Evolutionary conservation across 1,284 basidiomycete genomes (phyloP).

Genomic region (Puccinia hordei): DNA sequence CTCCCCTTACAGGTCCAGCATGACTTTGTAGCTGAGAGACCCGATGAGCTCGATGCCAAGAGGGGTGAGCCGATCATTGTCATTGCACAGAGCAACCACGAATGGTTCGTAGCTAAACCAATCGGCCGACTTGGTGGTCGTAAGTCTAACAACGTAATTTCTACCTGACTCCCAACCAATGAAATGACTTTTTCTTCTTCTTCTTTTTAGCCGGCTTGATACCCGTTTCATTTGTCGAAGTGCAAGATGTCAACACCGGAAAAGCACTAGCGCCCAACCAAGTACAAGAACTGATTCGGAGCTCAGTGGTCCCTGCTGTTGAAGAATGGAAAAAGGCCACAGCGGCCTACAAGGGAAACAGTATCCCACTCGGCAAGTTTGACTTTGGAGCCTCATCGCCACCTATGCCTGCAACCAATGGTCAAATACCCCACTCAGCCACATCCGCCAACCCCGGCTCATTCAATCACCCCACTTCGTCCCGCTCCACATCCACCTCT

Average conservation of each 20-base stretch:
- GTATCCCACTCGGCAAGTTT: constrained; percentile 87
- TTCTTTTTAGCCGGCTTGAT: constrained; percentile 72
- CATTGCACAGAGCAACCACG: constrained; percentile 75
- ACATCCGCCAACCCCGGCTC: constrained; percentile 18
- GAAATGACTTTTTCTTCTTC: neutral
- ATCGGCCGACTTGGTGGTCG: constrained; percentile 88
- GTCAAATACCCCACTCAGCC: constrained; percentile 38
- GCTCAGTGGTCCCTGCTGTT: constrained; percentile 83
- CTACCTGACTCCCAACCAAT: neutral
- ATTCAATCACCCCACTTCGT: constrained; percentile 22
- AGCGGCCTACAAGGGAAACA: constrained; percentile 91
- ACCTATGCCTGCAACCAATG: constrained; percentile 15
- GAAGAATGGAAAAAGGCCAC: constrained; percentile 98
- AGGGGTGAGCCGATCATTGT: constrained; percentile 86
- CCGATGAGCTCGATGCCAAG: constrained; percentile 93
- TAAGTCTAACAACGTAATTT: neutral
- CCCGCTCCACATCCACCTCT: constrained; percentile 27
- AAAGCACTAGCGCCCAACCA: constrained; percentile 62
- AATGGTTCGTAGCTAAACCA: constrained; percentile 74
- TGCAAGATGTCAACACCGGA: constrained; percentile 86
- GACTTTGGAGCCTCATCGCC: constrained; percentile 63
- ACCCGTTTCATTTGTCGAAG: constrained; percentile 92
- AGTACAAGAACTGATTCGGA: constrained; percentile 76
- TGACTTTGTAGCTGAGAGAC: constrained; percentile 89
- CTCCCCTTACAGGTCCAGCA: constrained; percentile 70